Evolutionary conservation across 2,329 filamentous ascomycete genomes (phyloP), one percentile per base, ranked within the genome.

Genomic region (Cladophialophora chaetospira): DNA sequence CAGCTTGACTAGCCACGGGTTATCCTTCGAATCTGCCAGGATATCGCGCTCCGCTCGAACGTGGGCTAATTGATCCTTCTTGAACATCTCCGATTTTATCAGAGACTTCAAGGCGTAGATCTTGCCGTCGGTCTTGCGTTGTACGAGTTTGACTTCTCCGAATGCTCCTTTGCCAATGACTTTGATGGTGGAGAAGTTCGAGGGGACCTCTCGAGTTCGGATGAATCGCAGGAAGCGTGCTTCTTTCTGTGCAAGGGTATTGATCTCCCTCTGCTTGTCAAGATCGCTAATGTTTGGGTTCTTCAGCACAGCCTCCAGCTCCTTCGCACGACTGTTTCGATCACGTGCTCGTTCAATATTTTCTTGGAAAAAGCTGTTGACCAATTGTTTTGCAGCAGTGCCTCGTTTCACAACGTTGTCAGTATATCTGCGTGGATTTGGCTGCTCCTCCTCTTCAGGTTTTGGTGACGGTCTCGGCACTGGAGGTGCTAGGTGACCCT

Each of bases 51-150:
- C 94, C 51, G 94, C 92, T 63, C 95, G 91, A 59, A 99, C 94
- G 76, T 99, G 94, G 15, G 94, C 94, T 60, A 99, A 79, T 74
- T 99, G 94, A 71, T 99, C 94, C 76, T 96, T 97, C 78, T 96
- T 97, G 79, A 97, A 97, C 94, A 99, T 99, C 75, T 99, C 94
- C 46, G 91, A 91, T 81, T 99, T 99, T 75, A 99, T 91, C 65
- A 99, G 81, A 43, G 93, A 97, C 79, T 99, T 99, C 80, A 99
- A 88, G 59, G 94, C 94, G 69, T 97, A 99, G 63, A 99, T 92
- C 76, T 96, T 96, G 75, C 90, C 91, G 69, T 97, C 94, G 51
- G 89, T 86, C 81, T 92, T 96, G 77, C 96, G 90, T 77, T 96
- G 92, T 57, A 99, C 94, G 61, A 99, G 82, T 77, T 96, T 96